Conservation (phyloP, 306 rosid genomes). For the Hippophae gyantsensis region DNA sequence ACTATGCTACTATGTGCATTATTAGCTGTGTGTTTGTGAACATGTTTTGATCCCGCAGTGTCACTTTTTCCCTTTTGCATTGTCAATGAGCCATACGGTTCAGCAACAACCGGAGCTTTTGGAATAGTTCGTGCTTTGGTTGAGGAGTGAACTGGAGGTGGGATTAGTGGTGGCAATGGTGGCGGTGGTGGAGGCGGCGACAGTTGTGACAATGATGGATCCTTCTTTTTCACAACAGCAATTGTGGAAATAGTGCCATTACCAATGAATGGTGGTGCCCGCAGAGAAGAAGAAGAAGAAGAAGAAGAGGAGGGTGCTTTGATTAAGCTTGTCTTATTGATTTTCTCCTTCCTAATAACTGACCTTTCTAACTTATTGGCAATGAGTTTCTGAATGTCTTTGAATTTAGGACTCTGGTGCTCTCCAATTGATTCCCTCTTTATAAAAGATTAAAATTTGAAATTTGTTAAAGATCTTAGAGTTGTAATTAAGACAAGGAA, state of each 20-base stretch:
- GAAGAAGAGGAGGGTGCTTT: conserved; percentile 11
- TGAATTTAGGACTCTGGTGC: conserved; percentile 44
- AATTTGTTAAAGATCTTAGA: not conserved
- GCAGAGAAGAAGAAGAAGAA: conserved; percentile 10
- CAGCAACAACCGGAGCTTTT: conserved; percentile 43
- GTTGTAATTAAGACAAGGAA: not conserved
- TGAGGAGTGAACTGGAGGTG: conserved; percentile 36
- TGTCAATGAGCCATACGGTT: conserved; percentile 45
- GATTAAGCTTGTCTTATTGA: conserved; percentile 21
- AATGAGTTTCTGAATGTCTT: conserved; percentile 67
- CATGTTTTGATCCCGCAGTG: conserved; percentile 29
- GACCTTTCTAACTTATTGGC: conserved; percentile 62
- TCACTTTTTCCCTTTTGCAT: conserved; percentile 48
- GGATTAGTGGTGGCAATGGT: conserved; percentile 46
- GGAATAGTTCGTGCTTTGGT: conserved; percentile 31
- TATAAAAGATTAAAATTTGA: conserved; percentile 13
- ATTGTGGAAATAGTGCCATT: conserved; percentile 20
- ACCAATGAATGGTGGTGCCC: conserved; percentile 19
- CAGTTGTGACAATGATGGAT: conserved; percentile 27
- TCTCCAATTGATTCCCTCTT: conserved; percentile 41
- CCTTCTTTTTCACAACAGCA: conserved; percentile 24
- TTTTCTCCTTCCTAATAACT: conserved; percentile 33
- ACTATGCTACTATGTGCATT: conserved; percentile 83
- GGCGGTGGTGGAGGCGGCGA: conserved; percentile 35
- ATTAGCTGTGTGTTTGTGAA: conserved; percentile 31